Base-by-base conservation (phyloP, 1,139 yeast species). In the Tardiomyces blankii region DNA sequence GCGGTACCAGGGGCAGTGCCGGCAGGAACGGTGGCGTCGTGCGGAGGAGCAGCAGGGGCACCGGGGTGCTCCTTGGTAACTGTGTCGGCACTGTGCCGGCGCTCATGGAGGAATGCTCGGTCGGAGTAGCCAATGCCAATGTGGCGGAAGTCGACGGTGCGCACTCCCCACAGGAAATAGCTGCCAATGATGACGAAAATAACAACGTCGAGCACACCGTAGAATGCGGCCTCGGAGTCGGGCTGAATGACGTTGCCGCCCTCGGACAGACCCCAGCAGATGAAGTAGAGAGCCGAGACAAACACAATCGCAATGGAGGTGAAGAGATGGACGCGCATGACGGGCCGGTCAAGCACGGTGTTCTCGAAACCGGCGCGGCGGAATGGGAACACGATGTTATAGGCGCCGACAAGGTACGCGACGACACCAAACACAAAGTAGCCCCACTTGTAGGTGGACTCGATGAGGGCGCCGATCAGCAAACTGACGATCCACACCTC, bases 231-330 rank as follows among this genome's bases (percentile, higher is more conserved):
- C 60, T 78, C 84, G n/a, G 80, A 73, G 56, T 77, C 82, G 39
- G 81, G 80, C 54, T 74, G 76, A 51, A 80, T 78, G 40, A 67
- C 74, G 57, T 79, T 79, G 61, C 84, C 84, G 68, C 85, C 86
- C 55, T 79, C 84, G 52, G 74, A 65, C 48, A 79, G 66, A 59
- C 78, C 84, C 84, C 84, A 80, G 45, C 67, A 61, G 50, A 80
- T 63, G 39, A 80, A 78, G 58, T 79, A 78, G 49, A 77, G 63
- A 50, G 75, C 58, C 66, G 75, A 69, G 40, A 75, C 51, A 50
- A 73, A 62, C 42, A 70, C 48, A 32, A 63, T 52, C 49, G 63
- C 59, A 11, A 62, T 60, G 40, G 64, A 52, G 39, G 57, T 47
- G 40, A 48, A 43, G 40, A 47, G 25, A 40, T 42, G 46, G 42